phyloP scores from a whole-genome alignment of 768 basidiomycete genomes.

The Suillus subluteus region DNA sequence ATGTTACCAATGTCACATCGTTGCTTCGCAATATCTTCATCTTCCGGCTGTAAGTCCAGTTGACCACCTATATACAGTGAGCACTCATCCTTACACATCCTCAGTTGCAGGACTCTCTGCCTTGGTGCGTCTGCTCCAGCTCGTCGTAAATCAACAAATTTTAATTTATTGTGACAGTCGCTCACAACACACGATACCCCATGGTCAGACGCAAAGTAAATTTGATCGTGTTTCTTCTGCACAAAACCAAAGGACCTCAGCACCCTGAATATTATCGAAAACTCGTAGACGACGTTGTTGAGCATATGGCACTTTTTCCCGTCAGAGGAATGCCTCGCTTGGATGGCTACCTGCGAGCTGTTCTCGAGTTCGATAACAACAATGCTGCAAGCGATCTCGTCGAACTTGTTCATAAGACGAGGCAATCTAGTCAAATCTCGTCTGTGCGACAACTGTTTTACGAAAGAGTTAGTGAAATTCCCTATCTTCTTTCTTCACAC shows the following conservation, averaged over 20 bases:
- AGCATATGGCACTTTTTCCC: background rate
- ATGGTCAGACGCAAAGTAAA: background rate
- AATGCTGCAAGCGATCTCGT: slow-evolving; percentile 26
- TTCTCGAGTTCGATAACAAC: slow-evolving; percentile 16
- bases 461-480: slow-evolving; percentile 33
- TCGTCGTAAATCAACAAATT: background rate
- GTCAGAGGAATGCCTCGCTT: background rate
- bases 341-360: slow-evolving; percentile 16
- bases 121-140: slow-evolving; percentile 42
- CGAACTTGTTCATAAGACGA: slow-evolving; percentile 24
- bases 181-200: background rate
- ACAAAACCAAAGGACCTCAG: background rate
- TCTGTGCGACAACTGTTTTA: slow-evolving; percentile 35
- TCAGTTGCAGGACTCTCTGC: slow-evolving; percentile 52
- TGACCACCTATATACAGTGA: background rate
- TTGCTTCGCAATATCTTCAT: slow-evolving; percentile 42
- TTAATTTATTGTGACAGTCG: background rate
- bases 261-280: background rate
- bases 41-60: slow-evolving; percentile 47
- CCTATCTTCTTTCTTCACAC: slow-evolving; percentile 27
- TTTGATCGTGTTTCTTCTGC: background rate
- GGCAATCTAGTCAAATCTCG: background rate
- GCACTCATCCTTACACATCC: slow-evolving; percentile 6
- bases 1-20: slow-evolving; percentile 17
- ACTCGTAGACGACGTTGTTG: background rate